phyloP scores from a whole-genome alignment of 2,329 filamentous ascomycete species.

The Beauveria rudraprayagi region DNA sequence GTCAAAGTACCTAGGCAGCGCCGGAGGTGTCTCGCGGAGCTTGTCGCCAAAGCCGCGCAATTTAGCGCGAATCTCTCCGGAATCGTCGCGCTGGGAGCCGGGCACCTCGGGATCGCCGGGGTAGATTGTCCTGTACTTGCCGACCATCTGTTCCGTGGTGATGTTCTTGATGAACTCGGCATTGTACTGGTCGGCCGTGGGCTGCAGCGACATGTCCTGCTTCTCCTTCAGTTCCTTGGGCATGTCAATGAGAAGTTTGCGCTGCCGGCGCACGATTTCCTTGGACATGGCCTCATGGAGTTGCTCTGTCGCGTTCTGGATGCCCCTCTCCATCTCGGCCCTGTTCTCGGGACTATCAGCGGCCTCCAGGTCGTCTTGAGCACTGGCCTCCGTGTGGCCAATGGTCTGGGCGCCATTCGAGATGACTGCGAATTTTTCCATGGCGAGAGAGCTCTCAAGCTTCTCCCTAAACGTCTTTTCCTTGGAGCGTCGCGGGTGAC shows the following conservation, averaged over 20 bases:
- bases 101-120: neutral
- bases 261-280: neutral
- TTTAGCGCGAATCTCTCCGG: neutral
- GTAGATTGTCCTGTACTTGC: neutral
- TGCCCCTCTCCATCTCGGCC: neutral
- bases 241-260: neutral
- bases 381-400: neutral
- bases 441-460: neutral
- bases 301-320: neutral
- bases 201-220: neutral
- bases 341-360: neutral
- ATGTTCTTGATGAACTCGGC: neutral
- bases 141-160: neutral
- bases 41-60: neutral
- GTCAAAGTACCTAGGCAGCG: neutral
- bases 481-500: neutral
- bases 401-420: constrained; percentile 4
- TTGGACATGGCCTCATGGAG: neutral
- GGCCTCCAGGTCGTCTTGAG: neutral
- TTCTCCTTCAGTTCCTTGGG: neutral
- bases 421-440: neutral
- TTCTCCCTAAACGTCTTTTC: neutral
- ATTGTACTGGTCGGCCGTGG: constrained; percentile 1
- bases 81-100: neutral
- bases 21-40: neutral